Base-by-base conservation (phyloP, 2,329 filamentous ascomycete species). In the Amauroascus niger region DNA sequence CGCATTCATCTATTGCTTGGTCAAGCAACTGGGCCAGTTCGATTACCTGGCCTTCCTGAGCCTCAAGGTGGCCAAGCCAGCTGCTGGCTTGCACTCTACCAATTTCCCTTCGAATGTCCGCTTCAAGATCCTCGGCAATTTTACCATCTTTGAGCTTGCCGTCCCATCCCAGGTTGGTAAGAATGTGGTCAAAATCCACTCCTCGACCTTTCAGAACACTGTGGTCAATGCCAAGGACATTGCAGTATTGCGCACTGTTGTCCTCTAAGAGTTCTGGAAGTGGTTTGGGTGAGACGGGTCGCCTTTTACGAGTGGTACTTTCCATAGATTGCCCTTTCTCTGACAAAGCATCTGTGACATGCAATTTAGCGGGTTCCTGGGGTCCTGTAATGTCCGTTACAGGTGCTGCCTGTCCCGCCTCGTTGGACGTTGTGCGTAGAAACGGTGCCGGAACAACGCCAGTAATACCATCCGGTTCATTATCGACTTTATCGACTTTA, bases 11-110 rank as follows among this genome's bases (percentile, higher is more conserved):
- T 62, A 98, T 89, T n/a, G 89, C 87, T 59, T 84, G 79, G 65
- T 98, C 91, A 52, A 98, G 84, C 52, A 95, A 83, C 54, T 76
- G 80, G 62, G 91, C 89, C 61, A 98, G 88, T 24, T 87, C 86
- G 55, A 88, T 84, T 1, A 96, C 86, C 55, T 91, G 82, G 57
- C 93, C 89, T 65, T 97, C 91, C 63, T 95, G 89, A 60, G 93
- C 87, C 60, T 91, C 80, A 52, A 82, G 72, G 56, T 91, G 84
- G 49, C 86, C 84, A 46, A 97, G 76, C 90, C 91, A 97, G 57
- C 88, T 90, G 53, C 88, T 91, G 48, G 90, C 90, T 71, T 96
- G 91, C 1, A 91, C 86, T 60, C 88, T 87, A 59, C 89, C 88
- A 54, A 96, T 80, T 66, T 96, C 90, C 57, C 89, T 82, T 51